These are phyloP conservation scores for Leishmania gerbilli DNA, from an alignment of 208 protist genomes.

Conservation along the genomic window DNA sequence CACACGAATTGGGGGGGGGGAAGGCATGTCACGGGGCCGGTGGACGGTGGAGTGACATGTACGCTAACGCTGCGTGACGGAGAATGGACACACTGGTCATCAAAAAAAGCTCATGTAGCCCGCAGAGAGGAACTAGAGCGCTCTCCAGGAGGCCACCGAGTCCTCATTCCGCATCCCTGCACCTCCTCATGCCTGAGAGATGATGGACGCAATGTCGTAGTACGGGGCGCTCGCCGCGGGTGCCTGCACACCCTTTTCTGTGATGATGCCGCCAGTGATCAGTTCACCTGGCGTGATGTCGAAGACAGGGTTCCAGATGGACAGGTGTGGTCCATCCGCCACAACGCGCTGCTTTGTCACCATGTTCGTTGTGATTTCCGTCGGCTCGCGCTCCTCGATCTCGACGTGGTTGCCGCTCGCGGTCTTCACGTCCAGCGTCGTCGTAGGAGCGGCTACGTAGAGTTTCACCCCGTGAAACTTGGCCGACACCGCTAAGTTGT, in stretches of 20 bases:
- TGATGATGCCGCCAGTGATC: constrained; percentile 95
- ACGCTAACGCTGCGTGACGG: neutral
- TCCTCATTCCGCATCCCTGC: neutral
- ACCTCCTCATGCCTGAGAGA: constrained; percentile 3
- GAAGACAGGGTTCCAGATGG: constrained; percentile 96
- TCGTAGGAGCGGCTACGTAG: constrained; percentile 92
- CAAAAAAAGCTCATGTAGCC: neutral
- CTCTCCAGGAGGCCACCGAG: neutral
- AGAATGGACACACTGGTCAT: neutral
- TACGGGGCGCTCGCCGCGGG: constrained; percentile 48
- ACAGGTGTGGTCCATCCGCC: constrained; percentile 73
- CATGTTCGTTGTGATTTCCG: constrained; percentile 91
- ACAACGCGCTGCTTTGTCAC: constrained; percentile 83
- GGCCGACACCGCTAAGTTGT: constrained; percentile 91
- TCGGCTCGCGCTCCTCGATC: constrained; percentile 93
- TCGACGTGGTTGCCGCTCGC: constrained; percentile 76
- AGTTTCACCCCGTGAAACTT: constrained; percentile 92
- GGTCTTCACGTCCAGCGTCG: constrained; percentile 90
- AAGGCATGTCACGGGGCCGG: neutral
- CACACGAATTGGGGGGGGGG: neutral
- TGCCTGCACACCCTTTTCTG: constrained; percentile 84
- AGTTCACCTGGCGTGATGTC: constrained; percentile 95
- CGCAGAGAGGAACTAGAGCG: neutral
- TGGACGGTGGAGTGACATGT: neutral
- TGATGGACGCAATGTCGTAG: constrained; percentile 59